Evolutionary conservation across 2,329 filamentous ascomycete species (phyloP).

Genomic region (Calonectria pseudoturangicola): DNA sequence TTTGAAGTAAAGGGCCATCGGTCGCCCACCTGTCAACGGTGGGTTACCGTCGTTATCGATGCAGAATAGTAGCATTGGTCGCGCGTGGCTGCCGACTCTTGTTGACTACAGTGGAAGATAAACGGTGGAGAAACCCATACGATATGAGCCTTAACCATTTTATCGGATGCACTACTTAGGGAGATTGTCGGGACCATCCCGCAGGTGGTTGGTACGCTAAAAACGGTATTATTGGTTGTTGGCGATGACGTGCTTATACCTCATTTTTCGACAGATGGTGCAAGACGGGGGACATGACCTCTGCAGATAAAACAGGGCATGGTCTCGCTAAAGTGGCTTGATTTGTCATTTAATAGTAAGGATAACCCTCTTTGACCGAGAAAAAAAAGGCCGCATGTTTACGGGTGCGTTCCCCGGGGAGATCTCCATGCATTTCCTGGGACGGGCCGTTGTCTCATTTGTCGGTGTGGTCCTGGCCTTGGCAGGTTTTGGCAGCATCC

Average conservation of each 20-base stretch:
- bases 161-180: neutral
- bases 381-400: neutral
- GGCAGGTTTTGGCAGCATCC: neutral
- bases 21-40: neutral
- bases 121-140: neutral
- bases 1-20: slow-evolving; percentile 1
- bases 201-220: slow-evolving; percentile 22
- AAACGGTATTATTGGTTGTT: slow-evolving; percentile 22
- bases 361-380: neutral
- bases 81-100: slow-evolving; percentile 13
- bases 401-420: slow-evolving; percentile 12
- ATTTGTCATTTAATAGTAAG: slow-evolving; percentile 15
- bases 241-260: slow-evolving; percentile 39
- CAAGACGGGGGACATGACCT: slow-evolving; percentile 23
- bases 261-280: slow-evolving; percentile 35
- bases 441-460: neutral
- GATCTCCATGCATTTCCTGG: slow-evolving; percentile 17
- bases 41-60: neutral
- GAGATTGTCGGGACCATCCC: slow-evolving; percentile 24
- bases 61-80: neutral
- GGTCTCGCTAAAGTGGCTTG: neutral
- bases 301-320: neutral
- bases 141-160: slow-evolving; percentile 9
- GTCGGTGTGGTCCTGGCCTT: neutral
- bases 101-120: neutral